These are phyloP conservation scores for Papiliotrema flavescens DNA, from an alignment of 1,284 basidiomycete species.

Conservation along the genomic window DNA sequence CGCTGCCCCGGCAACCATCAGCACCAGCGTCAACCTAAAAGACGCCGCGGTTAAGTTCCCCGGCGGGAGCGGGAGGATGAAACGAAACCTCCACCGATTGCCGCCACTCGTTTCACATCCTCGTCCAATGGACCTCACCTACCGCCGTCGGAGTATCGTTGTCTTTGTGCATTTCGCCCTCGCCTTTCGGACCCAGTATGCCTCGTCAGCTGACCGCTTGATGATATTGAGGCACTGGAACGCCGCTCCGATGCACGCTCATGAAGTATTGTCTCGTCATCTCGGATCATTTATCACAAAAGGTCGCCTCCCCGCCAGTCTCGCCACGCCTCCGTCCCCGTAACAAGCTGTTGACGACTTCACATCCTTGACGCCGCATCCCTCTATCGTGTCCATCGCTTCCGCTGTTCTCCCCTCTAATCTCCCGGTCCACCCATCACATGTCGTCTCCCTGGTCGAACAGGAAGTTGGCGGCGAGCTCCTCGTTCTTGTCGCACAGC, in stretches of 20 bases:
- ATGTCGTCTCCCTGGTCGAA: slow-evolving; percentile 68
- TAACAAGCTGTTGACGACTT: not conserved
- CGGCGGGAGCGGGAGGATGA: no score
- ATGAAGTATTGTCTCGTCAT: not conserved
- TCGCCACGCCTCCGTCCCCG: not conserved
- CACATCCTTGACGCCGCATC: not conserved
- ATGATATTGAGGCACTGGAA: no score
- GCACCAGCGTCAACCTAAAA: no score
- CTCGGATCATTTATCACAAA: not conserved
- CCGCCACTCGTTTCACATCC: not conserved
- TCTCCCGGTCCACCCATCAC: not conserved
- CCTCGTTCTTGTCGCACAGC: slow-evolving; percentile 92
- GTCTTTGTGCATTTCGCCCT: no score
- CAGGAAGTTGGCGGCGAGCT: slow-evolving; percentile 85
- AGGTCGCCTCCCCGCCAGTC: not conserved
- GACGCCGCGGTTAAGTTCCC: no score
- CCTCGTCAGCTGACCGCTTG: no score
- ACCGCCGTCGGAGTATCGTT: no score
- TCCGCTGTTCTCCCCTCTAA: no score
- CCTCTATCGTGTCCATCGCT: not conserved
- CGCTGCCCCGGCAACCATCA: no score
- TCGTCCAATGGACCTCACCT: not conserved
- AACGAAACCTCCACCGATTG: not conserved
- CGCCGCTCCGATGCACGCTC: no score
- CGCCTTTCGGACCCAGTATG: no score